Conservation (phyloP, 176 grass and related monocot genomes). For the Ensete ventricosum region DNA sequence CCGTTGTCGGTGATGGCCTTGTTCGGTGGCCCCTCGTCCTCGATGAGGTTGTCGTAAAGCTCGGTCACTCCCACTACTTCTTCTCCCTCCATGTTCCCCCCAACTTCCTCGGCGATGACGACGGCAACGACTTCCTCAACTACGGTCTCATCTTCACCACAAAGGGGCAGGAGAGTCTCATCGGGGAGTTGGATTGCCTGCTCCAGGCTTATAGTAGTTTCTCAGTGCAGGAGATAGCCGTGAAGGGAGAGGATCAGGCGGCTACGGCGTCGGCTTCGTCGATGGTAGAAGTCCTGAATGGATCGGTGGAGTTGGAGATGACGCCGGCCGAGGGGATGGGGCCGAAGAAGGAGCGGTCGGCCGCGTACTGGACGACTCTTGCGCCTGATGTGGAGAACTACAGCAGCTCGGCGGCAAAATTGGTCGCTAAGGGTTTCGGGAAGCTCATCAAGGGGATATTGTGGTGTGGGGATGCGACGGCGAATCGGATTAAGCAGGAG, state of each 20-base stretch:
- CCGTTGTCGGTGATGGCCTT: conserved; percentile 46
- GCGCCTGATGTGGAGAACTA: conserved; percentile 94
- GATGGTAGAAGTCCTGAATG: conserved; percentile 39
- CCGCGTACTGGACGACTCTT: conserved; percentile 85
- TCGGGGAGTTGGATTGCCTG: conserved; percentile 47
- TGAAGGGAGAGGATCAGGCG: conserved; percentile 17
- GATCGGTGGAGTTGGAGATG: conserved; percentile 36
- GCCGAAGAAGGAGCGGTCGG: conserved; percentile 62
- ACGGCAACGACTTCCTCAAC: conserved; percentile 42
- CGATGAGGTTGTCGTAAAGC: conserved; percentile 79
- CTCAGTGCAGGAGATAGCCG: conserved; percentile 63
- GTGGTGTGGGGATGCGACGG: conserved; percentile 88
- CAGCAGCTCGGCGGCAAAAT: conserved; percentile 51
- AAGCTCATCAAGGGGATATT: conserved; percentile 76
- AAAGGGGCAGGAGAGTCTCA: conserved; percentile 51
- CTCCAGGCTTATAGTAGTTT: conserved; percentile 71
- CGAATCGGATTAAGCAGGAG: conserved; percentile 40
- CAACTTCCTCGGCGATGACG: conserved; percentile 19
- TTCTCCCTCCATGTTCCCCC: conserved; percentile 81
- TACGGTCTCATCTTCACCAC: conserved; percentile 77
- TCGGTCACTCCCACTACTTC: conserved; percentile 87
- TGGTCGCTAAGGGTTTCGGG: conserved; percentile 60
- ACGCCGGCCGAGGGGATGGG: conserved; percentile 72
- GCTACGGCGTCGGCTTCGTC: conserved; percentile 1
- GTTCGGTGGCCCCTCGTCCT: conserved; percentile 82